phyloP scores from a whole-genome alignment of 192 early-diverging fungal genomes.

The Gonapodya sp. region DNA sequence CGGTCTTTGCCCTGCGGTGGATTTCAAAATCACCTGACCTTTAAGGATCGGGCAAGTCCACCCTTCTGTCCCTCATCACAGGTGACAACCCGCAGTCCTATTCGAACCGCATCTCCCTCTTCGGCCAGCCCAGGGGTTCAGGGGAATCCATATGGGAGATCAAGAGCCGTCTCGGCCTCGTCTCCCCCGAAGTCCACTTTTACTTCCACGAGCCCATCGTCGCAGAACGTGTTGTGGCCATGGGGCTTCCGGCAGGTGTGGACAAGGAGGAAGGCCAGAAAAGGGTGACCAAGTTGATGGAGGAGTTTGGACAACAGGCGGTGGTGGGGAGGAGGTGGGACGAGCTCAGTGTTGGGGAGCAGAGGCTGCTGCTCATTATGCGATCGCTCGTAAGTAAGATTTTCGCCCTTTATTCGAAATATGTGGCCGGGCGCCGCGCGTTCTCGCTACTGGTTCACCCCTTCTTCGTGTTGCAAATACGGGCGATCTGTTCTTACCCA shows the following conservation, averaged over 20 bases:
- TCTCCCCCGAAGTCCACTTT: constrained; percentile 44
- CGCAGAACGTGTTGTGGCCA: not conserved
- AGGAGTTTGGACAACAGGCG: not conserved
- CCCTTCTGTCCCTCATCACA: constrained; percentile 38
- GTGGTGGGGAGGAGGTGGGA: constrained; percentile 11
- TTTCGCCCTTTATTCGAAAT: too few relatives aligned
- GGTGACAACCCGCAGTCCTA: constrained; percentile 54
- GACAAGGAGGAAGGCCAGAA: not conserved
- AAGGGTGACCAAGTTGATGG: not conserved
- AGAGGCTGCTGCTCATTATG: constrained; percentile 36
- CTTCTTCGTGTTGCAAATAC: too few relatives aligned
- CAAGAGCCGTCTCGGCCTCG: constrained; percentile 31
- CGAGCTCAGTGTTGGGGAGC: constrained; percentile 36
- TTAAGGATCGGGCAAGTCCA: constrained; percentile 45
- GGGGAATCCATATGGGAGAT: constrained; percentile 54
- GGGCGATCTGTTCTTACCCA: not conserved
- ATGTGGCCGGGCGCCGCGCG: too few relatives aligned
- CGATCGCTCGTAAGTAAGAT: constrained; percentile 27
- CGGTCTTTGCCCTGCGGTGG: not conserved
- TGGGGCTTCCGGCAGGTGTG: not conserved
- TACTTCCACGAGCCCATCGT: constrained; percentile 26
- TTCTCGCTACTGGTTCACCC: too few relatives aligned
- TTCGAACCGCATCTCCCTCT: constrained; percentile 38
- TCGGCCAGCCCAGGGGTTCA: constrained; percentile 37
- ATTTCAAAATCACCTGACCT: not conserved